Evolutionary conservation across 768 basidiomycete species (phyloP).

Genomic region (Russula brevipes): DNA sequence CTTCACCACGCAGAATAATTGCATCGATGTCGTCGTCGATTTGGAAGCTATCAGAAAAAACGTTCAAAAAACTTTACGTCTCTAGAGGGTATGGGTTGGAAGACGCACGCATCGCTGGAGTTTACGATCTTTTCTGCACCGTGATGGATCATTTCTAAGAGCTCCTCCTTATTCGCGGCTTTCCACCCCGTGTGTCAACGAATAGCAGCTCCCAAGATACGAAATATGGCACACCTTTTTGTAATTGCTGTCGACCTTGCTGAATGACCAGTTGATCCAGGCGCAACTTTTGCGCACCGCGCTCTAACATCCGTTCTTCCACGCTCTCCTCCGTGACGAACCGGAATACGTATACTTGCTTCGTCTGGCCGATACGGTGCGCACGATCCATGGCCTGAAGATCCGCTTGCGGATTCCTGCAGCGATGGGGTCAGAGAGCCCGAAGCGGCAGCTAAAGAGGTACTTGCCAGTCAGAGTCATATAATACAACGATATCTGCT

Average conservation of each 20-base stretch:
- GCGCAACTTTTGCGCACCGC: slow-evolving; percentile 91
- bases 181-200: slow-evolving; percentile 5
- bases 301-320: slow-evolving; percentile 91
- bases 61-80: not conserved
- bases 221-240: slow-evolving; percentile 53
- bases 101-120: slow-evolving; percentile 58
- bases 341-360: slow-evolving; percentile 96
- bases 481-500: slow-evolving; percentile 92
- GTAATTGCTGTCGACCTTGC: slow-evolving; percentile 79
- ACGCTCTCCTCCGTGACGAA: slow-evolving; percentile 95
- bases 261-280: slow-evolving; percentile 96
- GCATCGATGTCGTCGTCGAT: slow-evolving; percentile 91
- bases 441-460: not conserved
- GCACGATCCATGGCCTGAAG: slow-evolving; percentile 98
- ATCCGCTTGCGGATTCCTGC: slow-evolving; percentile 97
- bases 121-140: slow-evolving; percentile 97
- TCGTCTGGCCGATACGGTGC: slow-evolving; percentile 94
- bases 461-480: slow-evolving; percentile 88
- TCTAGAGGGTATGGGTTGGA: slow-evolving; percentile 10
- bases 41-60: slow-evolving; percentile 44
- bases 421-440: not conserved
- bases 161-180: slow-evolving; percentile 93
- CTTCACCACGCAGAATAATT: slow-evolving; percentile 88
- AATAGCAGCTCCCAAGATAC: not conserved
- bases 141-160: slow-evolving; percentile 97